These are phyloP conservation scores for Suillus weaverae DNA, from an alignment of 768 basidiomycete species.

Conservation along the genomic window DNA sequence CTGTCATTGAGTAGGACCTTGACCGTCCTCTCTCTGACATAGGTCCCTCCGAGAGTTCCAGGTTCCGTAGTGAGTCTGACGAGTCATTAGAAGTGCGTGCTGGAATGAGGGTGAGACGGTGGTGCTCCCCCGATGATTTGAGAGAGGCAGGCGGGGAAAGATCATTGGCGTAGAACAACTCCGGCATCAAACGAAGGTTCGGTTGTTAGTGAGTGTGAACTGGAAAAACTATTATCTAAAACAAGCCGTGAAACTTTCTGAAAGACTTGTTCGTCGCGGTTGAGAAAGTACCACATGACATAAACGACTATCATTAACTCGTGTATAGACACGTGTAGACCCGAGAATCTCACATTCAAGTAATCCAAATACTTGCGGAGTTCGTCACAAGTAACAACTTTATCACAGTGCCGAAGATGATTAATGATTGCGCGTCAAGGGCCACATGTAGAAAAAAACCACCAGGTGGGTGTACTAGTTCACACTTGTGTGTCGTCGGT, in stretches of 20 bases:
- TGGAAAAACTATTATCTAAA: background rate
- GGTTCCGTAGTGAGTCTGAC: conserved; percentile 70
- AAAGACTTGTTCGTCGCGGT: background rate
- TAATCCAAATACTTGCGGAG: background rate
- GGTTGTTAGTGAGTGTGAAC: background rate
- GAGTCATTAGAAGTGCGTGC: conserved; percentile 46
- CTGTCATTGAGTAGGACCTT: conserved; percentile 69
- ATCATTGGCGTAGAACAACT: conserved; percentile 5
- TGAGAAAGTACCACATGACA: background rate
- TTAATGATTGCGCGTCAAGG: background rate
- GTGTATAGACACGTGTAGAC: background rate
- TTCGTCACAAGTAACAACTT: background rate
- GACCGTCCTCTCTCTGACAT: conserved; percentile 33
- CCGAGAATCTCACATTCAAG: background rate
- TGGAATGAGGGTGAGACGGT: conserved; percentile 7
- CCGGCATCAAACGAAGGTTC: conserved; percentile 1
- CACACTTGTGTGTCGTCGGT: background rate
- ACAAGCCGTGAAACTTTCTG: background rate
- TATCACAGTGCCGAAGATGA: background rate
- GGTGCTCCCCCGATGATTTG: conserved; percentile 15
- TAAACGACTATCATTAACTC: background rate
- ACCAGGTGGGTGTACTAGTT: background rate
- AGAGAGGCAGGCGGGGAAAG: conserved; percentile 16
- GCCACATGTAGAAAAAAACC: background rate
- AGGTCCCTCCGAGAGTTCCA: conserved; percentile 75